Base-by-base conservation (phyloP, 345 rosid species). In the Capsella bursapastoris region DNA sequence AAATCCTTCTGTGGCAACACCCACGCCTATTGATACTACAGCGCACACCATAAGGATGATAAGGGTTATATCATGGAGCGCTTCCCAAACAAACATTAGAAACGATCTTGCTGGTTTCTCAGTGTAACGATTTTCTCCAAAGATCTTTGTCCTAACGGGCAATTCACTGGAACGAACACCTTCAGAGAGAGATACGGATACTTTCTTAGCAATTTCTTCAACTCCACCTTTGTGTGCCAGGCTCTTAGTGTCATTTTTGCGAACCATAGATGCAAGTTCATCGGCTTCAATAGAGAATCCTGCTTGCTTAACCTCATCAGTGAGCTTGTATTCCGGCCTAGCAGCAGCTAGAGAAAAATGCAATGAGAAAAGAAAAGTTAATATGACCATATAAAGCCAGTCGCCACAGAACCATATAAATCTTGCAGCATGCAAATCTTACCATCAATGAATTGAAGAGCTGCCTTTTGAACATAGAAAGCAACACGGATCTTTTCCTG, bases 401-500 rank as follows among this genome's bases (percentile, higher is more conserved):
- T 10, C 32, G 14, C 47, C 74, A 16, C 3, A 14, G 12, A 44
- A 6, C 18, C 52, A 14, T 45, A 45, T n/a, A 45, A 45, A 45
- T n/a, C 27, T 3, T 15, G 27, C 10, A 48, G 52, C 37, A 59
- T 67, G 18, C 48, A 80, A 45, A 68, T 38, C 80, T 66, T 90
- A 94, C 98, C 98, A 70, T 87, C 96, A 71, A 89, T 80, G 77
- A 90, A 94, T 13, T 84, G 89, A 65, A 87, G 74, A 76, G 98
- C 97, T 31, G 98, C 97, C 82, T 86, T 88, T 71, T 85, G 89
- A 68, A 91, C 97, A 78, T 80, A 86, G 70, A 90, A 85, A 35
- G 93, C 97, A 41, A 90, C 89, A 57, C 95, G 86, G 70, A 94
- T 82, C 74, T 86, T 88, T 78, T 94, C 98, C 98, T 94, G 88